Conservation (phyloP, 1,284 basidiomycete genomes). For the Volvariella surrecta region DNA sequence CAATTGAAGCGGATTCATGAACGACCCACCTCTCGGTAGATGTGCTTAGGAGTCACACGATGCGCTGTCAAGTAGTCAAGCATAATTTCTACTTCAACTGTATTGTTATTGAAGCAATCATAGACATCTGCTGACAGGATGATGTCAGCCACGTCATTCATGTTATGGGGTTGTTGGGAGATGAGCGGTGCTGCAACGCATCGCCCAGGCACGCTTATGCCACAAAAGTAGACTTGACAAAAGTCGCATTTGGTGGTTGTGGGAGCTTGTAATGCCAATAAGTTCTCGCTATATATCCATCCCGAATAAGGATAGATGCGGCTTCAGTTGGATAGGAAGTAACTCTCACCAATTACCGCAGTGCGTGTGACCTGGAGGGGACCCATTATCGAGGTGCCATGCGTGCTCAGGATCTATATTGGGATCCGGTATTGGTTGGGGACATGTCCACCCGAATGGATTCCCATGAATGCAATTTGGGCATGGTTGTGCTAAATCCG, state of each 20-base stretch:
- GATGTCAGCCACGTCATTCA: slow-evolving; percentile 58
- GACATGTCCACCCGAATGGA: slow-evolving; percentile 63
- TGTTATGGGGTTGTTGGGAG: slow-evolving; percentile 57
- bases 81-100: slow-evolving; percentile 71
- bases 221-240: slow-evolving; percentile 70
- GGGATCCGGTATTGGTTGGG: slow-evolving; percentile 65
- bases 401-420: slow-evolving; percentile 52
- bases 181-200: slow-evolving; percentile 52
- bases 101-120: slow-evolving; percentile 67
- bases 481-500: slow-evolving; percentile 62
- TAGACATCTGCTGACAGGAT: slow-evolving; percentile 68
- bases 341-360: slow-evolving; percentile 65
- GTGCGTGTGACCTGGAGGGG: slow-evolving; percentile 64
- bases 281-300: slow-evolving; percentile 44
- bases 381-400: slow-evolving; percentile 64
- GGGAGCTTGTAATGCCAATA: slow-evolving; percentile 61
- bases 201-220: slow-evolving; percentile 60
- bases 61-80: slow-evolving; percentile 62
- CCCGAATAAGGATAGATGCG: neutral
- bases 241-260: slow-evolving; percentile 72
- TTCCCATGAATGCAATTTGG: slow-evolving; percentile 64
- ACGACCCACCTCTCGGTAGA: slow-evolving; percentile 59
- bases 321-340: slow-evolving; percentile 1
- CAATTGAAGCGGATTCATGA: slow-evolving; percentile 1
- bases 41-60: slow-evolving; percentile 51